phyloP scores from a whole-genome alignment of 1,284 basidiomycete genomes.

The Microbotryum scabiosae region DNA sequence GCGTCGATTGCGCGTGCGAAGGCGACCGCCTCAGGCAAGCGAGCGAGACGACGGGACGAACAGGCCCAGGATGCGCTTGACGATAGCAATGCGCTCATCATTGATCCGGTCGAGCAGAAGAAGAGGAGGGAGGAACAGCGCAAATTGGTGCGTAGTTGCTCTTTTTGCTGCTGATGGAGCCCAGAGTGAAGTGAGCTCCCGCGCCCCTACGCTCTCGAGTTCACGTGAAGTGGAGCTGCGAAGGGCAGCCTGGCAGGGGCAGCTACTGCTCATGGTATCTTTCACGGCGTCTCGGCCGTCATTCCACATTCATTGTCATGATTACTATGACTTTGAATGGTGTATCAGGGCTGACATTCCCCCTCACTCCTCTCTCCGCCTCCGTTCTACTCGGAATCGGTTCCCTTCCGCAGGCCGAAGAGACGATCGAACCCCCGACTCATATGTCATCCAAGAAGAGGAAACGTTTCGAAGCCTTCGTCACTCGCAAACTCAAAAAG shows the following conservation, averaged over 20 bases:
- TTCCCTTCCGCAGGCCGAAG: neutral
- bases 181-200: neutral
- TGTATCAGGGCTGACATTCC: neutral
- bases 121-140: neutral
- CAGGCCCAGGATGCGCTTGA: conserved; percentile 1
- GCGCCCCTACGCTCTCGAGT: neutral
- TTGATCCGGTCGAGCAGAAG: conserved; percentile 4
- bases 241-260: too few species aligned
- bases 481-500: conserved; percentile 77
- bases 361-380: neutral
- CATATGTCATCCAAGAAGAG: conserved; percentile 63
- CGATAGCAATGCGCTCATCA: conserved; percentile 1
- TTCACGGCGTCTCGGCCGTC: neutral
- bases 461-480: conserved; percentile 72
- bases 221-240: neutral
- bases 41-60: neutral
- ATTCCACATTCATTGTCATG: neutral
- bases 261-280: neutral
- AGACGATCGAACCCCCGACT: neutral
- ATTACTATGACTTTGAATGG: neutral
- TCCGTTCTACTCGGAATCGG: neutral
- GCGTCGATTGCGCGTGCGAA: neutral
- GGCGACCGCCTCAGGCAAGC: neutral
- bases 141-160: neutral
- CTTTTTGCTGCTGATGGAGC: neutral